Percentiles rank a stretch among this genome's conserved stretches.
phyloP scores from a whole-genome alignment of 495 filamentous ascomycete genomes.

The Annulohypoxylon bovei region DNA sequence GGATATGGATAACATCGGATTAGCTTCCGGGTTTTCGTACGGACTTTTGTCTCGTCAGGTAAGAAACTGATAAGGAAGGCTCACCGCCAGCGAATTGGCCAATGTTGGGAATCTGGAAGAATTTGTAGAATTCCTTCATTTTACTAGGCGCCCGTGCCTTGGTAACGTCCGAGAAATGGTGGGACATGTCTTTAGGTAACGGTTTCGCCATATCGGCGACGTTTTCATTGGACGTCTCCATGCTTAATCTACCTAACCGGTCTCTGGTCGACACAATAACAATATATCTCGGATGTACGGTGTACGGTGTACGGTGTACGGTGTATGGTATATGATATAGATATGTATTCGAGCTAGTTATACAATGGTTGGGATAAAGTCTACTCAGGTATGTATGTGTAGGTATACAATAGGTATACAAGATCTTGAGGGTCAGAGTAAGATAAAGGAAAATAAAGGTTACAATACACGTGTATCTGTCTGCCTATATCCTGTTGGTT shows the following conservation, averaged over 20 bases:
- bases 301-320: background rate
- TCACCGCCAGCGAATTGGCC: slow-evolving; percentile 88
- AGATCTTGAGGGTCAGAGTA: background rate
- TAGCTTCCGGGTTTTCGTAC: background rate
- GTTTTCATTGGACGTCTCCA: slow-evolving; percentile 28
- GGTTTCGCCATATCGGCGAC: slow-evolving; percentile 47
- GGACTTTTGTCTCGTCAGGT: background rate
- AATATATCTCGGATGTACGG: background rate
- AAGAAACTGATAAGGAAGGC: slow-evolving; percentile 37
- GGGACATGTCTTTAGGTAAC: slow-evolving; percentile 75
- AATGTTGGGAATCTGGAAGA: slow-evolving; percentile 81
- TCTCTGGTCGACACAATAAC: background rate
- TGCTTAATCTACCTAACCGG: background rate
- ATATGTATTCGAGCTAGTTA: background rate
- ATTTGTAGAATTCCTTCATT: slow-evolving; percentile 86
- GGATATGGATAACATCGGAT: background rate
- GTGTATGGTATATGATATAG: background rate
- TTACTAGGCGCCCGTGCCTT: slow-evolving; percentile 68
- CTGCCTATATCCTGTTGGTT: background rate
- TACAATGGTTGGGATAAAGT: background rate
- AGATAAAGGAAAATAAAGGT: background rate
- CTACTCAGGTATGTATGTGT: background rate
- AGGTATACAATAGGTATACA: background rate
- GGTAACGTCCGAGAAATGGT: slow-evolving; percentile 77
- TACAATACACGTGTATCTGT: background rate